Base-by-base conservation (phyloP, 2,329 filamentous ascomycete species). In the Hymenoscyphus albidus region DNA sequence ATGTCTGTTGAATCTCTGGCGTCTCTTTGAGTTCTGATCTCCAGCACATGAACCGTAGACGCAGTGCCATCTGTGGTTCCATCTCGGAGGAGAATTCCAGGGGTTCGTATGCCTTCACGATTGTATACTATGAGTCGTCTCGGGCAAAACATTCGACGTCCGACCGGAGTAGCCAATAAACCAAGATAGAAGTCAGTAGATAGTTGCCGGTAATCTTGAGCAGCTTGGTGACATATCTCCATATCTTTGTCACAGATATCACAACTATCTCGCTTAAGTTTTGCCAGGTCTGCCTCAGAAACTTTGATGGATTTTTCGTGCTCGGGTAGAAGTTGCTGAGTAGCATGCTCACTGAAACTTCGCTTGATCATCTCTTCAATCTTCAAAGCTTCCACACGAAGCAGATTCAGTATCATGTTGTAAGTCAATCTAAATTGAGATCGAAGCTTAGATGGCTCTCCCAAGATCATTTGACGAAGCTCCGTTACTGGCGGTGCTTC, bases 301-400 rank as follows among this genome's bases (percentile, higher is more conserved):
- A 97, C 71, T 75, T 94, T 93, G 67, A 99, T 92, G 64, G 93
- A 90, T 77, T 96, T 96, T 78, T 99, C 93, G 72, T 98, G 94
- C 77, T 98, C 93, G 0, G 95, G 95, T 1, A 98, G 81, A 13
- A 98, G 79, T 67, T 96, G 93, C 75, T 99, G 95, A 0, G 94
- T 98, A 31, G 94, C 94, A 77, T 99, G 95, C 77, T 99, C 95
- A 61, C 94, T 97, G 81, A 99, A 99, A 76, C 93, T 97, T 70
- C 95, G 90, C 83, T 99, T 99, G 81, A 99, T 99, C 95, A 99
- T 99, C 78, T 99, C 95, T 76, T 99, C 95, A 71, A 99, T 98
- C 80, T 97, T 98, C 69, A 99, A 80, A 2, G 95, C 95, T 77
- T 99, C 95, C 1, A 99, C 95, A 42, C 95, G 89, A 59, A 99